phyloP scores from a whole-genome alignment of 2,329 filamentous ascomycete genomes.

The Colletotrichum somersetense region DNA sequence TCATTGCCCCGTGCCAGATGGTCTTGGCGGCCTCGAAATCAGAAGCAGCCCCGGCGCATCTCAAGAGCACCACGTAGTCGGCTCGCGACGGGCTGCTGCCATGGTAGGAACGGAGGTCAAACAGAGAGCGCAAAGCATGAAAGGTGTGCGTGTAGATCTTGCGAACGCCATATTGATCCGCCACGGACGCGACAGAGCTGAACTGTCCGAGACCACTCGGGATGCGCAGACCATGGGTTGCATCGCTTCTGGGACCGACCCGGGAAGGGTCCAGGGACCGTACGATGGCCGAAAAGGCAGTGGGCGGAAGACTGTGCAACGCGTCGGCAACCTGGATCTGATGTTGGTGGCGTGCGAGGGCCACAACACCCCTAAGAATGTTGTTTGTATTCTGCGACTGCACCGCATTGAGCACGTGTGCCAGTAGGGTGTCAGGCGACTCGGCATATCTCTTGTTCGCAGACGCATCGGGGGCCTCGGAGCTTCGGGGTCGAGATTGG shows the following conservation, averaged over 20 bases:
- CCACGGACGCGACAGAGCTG: conserved; percentile 51
- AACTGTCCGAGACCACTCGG: conserved; percentile 55
- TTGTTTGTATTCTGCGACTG: conserved; percentile 46
- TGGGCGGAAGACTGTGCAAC: conserved; percentile 58
- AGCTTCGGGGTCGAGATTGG: neutral
- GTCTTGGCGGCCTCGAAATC: conserved; percentile 51
- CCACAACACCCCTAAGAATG: conserved; percentile 46
- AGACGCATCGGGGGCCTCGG: neutral
- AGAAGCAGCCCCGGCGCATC: conserved; percentile 61
- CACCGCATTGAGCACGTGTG: conserved; percentile 49
- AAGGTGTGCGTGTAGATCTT: conserved; percentile 55
- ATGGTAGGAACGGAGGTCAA: conserved; percentile 49
- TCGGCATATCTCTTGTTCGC: neutral
- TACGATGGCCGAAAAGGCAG: conserved; percentile 74
- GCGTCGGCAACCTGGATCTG: conserved; percentile 20
- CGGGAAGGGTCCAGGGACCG: conserved; percentile 70
- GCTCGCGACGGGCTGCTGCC: conserved; percentile 49
- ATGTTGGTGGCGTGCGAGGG: conserved; percentile 45
- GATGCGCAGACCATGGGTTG: conserved; percentile 56
- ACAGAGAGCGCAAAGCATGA: conserved; percentile 51
- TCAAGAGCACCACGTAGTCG: conserved; percentile 61
- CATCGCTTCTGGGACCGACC: conserved; percentile 64
- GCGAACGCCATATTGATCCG: conserved; percentile 62
- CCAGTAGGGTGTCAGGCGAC: neutral
- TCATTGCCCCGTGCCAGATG: conserved; percentile 53